Base-by-base conservation (phyloP, 2,329 filamentous ascomycete species). In the Ophiostoma perfectum region DNA sequence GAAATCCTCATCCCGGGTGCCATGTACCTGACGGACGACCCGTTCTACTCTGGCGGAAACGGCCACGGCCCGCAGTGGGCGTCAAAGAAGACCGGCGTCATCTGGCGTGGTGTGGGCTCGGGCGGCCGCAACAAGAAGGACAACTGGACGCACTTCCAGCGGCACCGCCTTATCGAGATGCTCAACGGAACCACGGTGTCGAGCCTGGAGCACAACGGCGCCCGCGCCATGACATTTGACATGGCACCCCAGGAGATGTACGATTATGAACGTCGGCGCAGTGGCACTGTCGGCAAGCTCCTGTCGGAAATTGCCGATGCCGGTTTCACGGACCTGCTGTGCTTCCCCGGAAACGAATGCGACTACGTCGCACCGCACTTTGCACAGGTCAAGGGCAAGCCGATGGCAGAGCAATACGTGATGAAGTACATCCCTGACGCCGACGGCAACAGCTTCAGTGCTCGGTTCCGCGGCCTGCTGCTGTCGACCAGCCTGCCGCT, bases 91-190 rank as follows among this genome's bases (percentile, higher is more conserved):
- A 80, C 84, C 67, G 79, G 77, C 4, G 77, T 88, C 64, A 78
- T 88, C 52, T 90, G 88, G 88, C 85, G 88, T 47, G 88, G 88
- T 63, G 84, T 86, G 2, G 86, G 84, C 3, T 88, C 87, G 9
- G 88, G 87, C 4, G 88, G 87, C 1, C 79, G 81, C 42, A 77
- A 81, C 62, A 78, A 77, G 68, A 73, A 74, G 27, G 75, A 86
- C 60, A 89, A 84, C 70, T 92, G 89, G 88, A 81, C 81, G 45
- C 84, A 86, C 44, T 90, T 90, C 73, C 89, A 91, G 70, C 86
- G 89, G n/a, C 88, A 90, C 73, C 86, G 89, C 3, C 85, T 91
- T 68, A 79, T 91, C 39, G 81, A 87, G 70, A 89, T 91, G 86
- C 78, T 89, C 65, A 91, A 92, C 73, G 83, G 83, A 8, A 88